Conservation (phyloP, 2,329 filamentous ascomycete genomes). For the Diatrype stigma region DNA sequence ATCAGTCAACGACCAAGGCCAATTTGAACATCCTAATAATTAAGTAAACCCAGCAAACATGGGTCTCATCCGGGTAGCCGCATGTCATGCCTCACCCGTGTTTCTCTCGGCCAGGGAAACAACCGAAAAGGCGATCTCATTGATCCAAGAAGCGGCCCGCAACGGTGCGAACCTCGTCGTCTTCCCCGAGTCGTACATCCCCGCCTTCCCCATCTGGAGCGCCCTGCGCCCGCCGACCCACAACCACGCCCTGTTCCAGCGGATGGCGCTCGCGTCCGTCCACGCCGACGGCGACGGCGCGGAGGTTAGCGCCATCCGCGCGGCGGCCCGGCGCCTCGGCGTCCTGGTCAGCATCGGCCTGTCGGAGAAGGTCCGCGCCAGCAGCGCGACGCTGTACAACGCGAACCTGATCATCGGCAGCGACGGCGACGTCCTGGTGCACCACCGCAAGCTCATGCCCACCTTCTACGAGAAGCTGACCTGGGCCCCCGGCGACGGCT, state of each 20-base stretch:
- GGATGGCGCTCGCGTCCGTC: slow-evolving; percentile 40
- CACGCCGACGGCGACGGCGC: slow-evolving; percentile 41
- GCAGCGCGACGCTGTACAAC: slow-evolving; percentile 46
- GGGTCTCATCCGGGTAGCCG: slow-evolving; percentile 20
- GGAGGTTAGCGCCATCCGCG: slow-evolving; percentile 38
- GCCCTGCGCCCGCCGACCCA: slow-evolving; percentile 41
- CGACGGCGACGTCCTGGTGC: slow-evolving; percentile 41
- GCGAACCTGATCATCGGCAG: slow-evolving; percentile 43
- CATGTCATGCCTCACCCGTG: slow-evolving; percentile 37
- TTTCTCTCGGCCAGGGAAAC: slow-evolving; percentile 44
- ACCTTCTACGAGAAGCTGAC: slow-evolving; percentile 55
- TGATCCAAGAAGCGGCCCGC: slow-evolving; percentile 40
- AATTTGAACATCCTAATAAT: no score
- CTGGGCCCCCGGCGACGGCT: slow-evolving; percentile 49
- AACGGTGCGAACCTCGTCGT: slow-evolving; percentile 45
- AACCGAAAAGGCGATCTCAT: slow-evolving; percentile 39
- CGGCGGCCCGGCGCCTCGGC: slow-evolving; percentile 30
- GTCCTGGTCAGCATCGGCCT: slow-evolving; percentile 46
- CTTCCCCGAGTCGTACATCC: slow-evolving; percentile 50
- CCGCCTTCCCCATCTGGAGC: slow-evolving; percentile 51
- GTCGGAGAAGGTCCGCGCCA: slow-evolving; percentile 41
- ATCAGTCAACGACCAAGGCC: no score
- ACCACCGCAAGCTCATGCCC: slow-evolving; percentile 51
- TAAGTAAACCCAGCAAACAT: background rate
- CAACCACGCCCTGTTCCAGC: slow-evolving; percentile 46